These are phyloP conservation scores for Nitzschia inconspicua DNA, from an alignment of 108 stramenopile species.

Conservation along the genomic window DNA sequence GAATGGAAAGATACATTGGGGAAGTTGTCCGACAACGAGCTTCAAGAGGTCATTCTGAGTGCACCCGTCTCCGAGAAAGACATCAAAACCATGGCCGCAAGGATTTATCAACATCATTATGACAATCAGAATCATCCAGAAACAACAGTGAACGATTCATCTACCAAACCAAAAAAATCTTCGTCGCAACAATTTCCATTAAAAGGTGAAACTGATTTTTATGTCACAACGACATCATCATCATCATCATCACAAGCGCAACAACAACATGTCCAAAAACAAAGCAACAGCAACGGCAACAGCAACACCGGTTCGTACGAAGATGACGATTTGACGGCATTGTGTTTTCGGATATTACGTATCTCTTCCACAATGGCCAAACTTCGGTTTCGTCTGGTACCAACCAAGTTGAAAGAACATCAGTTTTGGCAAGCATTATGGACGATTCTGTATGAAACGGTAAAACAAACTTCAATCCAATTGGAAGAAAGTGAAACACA, in stretches of 20 bases:
- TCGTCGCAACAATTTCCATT: not conserved
- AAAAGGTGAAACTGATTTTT: no score
- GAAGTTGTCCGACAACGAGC: not conserved
- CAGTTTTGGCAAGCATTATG: constrained; percentile 38
- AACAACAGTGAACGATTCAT: not conserved
- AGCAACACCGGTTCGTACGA: not conserved
- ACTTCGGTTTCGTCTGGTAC: constrained; percentile 34
- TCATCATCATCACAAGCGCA: not conserved
- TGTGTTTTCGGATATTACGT: no score
- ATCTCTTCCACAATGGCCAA: not conserved
- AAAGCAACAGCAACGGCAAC: not conserved
- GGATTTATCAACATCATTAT: not conserved
- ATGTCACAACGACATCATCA: not conserved
- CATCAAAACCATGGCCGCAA: not conserved
- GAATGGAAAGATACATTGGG: constrained; percentile 7
- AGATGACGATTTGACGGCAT: not conserved
- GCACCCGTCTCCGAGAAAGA: not conserved
- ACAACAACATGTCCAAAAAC: no score
- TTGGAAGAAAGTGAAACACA: constrained; percentile 1
- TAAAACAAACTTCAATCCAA: constrained; percentile 2
- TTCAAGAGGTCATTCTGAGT: not conserved
- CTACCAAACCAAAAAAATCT: no score
- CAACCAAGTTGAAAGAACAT: constrained; percentile 29
- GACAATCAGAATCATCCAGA: not conserved
- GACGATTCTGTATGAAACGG: constrained; percentile 20